phyloP scores from a whole-genome alignment of 1,139 yeast species.

The Zhuliangozyma blackwelliae region DNA sequence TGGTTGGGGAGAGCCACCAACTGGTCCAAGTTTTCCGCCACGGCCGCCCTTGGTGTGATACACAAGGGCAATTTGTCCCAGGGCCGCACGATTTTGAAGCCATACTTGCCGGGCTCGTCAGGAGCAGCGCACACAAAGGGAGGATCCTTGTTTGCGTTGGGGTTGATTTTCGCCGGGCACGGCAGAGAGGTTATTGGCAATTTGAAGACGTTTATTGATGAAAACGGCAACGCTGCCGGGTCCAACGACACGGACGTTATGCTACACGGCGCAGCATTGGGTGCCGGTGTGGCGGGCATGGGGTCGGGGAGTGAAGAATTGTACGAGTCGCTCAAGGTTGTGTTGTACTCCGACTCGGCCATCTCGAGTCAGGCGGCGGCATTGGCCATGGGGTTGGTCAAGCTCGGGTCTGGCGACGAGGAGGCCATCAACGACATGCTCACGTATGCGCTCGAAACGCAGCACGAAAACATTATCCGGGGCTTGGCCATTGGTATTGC shows the following conservation, averaged over 20 bases:
- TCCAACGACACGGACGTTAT: conserved; percentile 79
- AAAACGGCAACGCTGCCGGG: conserved; percentile 62
- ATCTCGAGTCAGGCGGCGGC: conserved; percentile 97
- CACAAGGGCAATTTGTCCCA: conserved; percentile 93
- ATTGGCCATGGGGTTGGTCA: conserved; percentile 90
- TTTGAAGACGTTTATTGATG: conserved; percentile 69
- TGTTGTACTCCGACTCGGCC: conserved; percentile 87
- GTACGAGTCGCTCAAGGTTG: conserved; percentile 80
- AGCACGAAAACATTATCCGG: conserved; percentile 91
- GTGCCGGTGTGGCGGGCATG: conserved; percentile 97
- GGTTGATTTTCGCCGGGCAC: conserved; percentile 93
- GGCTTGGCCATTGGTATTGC: conserved; percentile 91
- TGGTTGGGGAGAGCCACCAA: conserved; percentile 97
- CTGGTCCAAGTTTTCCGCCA: conserved; percentile 97
- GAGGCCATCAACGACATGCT: conserved; percentile 77
- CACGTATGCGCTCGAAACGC: conserved; percentile 90
- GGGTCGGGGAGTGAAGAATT: conserved; percentile 72
- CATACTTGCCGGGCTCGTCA: conserved; percentile 84
- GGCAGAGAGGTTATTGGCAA: conserved; percentile 86
- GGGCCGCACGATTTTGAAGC: conserved; percentile 82
- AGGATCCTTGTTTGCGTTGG: conserved; percentile 91
- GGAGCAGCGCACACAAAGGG: conserved; percentile 89
- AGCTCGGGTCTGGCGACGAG: conserved; percentile 88
- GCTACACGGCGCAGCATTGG: conserved; percentile 93
- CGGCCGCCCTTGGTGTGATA: conserved; percentile 97